These are phyloP conservation scores for Mycosphaerella arachidis DNA, from an alignment of 2,329 filamentous ascomycete genomes.

Conservation along the genomic window DNA sequence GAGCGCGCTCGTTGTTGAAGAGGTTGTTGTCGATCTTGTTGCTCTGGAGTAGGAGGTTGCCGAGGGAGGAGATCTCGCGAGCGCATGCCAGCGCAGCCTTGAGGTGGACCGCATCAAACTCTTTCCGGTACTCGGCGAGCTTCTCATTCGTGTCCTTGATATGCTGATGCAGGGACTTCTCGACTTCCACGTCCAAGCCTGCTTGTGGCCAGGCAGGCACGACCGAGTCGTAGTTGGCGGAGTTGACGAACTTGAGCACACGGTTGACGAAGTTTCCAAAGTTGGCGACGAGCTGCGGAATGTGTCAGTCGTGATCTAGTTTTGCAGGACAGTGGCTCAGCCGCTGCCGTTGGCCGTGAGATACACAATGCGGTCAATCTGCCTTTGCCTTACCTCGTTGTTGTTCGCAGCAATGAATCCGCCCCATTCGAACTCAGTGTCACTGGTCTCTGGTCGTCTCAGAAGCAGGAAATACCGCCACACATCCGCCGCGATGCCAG, in stretches of 20 bases:
- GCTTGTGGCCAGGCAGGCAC: slow-evolving; percentile 47
- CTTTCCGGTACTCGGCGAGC: slow-evolving; percentile 62
- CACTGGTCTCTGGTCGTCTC: slow-evolving; percentile 76
- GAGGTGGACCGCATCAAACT: slow-evolving; percentile 68
- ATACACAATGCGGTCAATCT: background rate
- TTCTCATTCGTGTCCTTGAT: slow-evolving; percentile 61
- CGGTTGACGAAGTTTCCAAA: slow-evolving; percentile 57
- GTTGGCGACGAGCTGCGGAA: slow-evolving; percentile 62
- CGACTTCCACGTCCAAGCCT: slow-evolving; percentile 38
- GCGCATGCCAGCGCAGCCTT: slow-evolving; percentile 61
- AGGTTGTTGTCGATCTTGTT: slow-evolving; percentile 59
- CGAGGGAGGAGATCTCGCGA: slow-evolving; percentile 61
- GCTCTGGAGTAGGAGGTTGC: slow-evolving; percentile 57
- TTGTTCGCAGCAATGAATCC: slow-evolving; percentile 82
- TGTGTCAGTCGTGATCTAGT: background rate
- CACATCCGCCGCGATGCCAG: slow-evolving; percentile 78
- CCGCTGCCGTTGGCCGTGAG: background rate
- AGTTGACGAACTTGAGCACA: slow-evolving; percentile 65
- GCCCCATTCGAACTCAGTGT: slow-evolving; percentile 87
- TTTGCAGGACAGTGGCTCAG: background rate
- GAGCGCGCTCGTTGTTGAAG: slow-evolving; percentile 55
- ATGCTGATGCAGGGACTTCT: slow-evolving; percentile 35
- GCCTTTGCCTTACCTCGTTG: slow-evolving; percentile 51
- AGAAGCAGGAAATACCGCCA: slow-evolving; percentile 90
- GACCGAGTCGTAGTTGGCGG: slow-evolving; percentile 63